phyloP scores from a whole-genome alignment of 2,329 filamentous ascomycete species.

The Pseudogymnoascus sp. region DNA sequence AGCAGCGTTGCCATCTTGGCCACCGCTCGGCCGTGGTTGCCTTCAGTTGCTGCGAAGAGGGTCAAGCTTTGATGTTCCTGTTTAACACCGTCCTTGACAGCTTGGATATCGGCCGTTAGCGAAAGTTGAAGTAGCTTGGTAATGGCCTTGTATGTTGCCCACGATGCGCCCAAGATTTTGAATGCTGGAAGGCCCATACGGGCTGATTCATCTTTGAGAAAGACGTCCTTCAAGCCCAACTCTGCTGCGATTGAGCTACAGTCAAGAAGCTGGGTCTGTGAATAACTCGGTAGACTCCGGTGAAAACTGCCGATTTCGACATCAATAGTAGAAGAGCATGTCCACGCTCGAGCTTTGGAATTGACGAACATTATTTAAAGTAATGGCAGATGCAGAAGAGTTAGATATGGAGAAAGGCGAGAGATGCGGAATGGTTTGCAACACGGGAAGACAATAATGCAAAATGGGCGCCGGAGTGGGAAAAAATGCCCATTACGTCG shows the following conservation, averaged over 20 bases:
- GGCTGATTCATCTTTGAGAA: slow-evolving; percentile 62
- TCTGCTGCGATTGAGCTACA: slow-evolving; percentile 51
- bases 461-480: neutral
- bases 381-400: neutral
- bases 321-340: neutral
- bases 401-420: neutral
- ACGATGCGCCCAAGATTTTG: slow-evolving; percentile 74
- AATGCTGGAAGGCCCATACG: slow-evolving; percentile 65
- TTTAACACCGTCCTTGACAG: slow-evolving; percentile 28
- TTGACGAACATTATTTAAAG: neutral
- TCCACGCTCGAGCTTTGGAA: neutral
- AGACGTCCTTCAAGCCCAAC: slow-evolving; percentile 48
- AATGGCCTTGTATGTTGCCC: slow-evolving; percentile 57
- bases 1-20: slow-evolving; percentile 58
- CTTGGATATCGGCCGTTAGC: slow-evolving; percentile 34
- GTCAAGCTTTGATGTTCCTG: slow-evolving; percentile 28
- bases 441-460: neutral
- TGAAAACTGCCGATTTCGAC: slow-evolving; percentile 40
- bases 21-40: slow-evolving; percentile 68
- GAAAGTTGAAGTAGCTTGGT: slow-evolving; percentile 36
- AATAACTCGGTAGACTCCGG: slow-evolving; percentile 46
- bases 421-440: neutral
- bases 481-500: neutral
- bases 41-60: slow-evolving; percentile 61
- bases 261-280: slow-evolving; percentile 43